Base-by-base conservation (phyloP, 768 basidiomycete species). In the Leccinellum luteum region DNA sequence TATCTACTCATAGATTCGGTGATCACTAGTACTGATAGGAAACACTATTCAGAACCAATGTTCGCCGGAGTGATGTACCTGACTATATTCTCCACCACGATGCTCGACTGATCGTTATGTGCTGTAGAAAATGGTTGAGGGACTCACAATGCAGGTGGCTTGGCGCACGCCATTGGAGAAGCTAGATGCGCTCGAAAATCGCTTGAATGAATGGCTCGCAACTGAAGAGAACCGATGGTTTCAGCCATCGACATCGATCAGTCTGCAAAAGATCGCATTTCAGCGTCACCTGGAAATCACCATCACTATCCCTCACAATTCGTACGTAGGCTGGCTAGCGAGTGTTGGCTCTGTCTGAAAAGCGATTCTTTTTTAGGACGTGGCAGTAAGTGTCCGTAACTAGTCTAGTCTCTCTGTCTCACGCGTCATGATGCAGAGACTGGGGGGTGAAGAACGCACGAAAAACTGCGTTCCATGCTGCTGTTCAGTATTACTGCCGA, bases 191-290 rank as follows among this genome's bases (percentile, higher is more conserved):
- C 79, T 92, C 6, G 86, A 90, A 66, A 78, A 79, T 55, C 75
- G 74, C 51, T 69, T 92, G 58, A 90, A 90, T 59, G 80, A 83
- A 43, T 92, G 90, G 90, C 78, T 92, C 10, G 76, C 81, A 28
- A 89, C 85, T 9, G 90, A 92, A 66, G 85, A 89, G 67, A 88
- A 91, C 64, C 77, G 90, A 21, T 91, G 89, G 89, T 91, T 79
- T 64, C 79, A 86, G 52, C 84, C 90, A 4, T 79, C 77, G 28
- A 92, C 89, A 10, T 80, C 79, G 31, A 74, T 91, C 57, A 79
- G 75, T 6, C 65, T 89, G 48, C 86, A 88, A 65, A 74, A 79
- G 21, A 89, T 92, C 67, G 74, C 79, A 17, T 85, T 78, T 61
- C 88, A 90, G 68, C 78, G 82, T 49, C 83, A 84, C 63, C 66